Evolutionary conservation across 768 basidiomycete species (phyloP), one percentile per base, ranked within the genome.

Genomic region (Scleroderma citrinum): DNA sequence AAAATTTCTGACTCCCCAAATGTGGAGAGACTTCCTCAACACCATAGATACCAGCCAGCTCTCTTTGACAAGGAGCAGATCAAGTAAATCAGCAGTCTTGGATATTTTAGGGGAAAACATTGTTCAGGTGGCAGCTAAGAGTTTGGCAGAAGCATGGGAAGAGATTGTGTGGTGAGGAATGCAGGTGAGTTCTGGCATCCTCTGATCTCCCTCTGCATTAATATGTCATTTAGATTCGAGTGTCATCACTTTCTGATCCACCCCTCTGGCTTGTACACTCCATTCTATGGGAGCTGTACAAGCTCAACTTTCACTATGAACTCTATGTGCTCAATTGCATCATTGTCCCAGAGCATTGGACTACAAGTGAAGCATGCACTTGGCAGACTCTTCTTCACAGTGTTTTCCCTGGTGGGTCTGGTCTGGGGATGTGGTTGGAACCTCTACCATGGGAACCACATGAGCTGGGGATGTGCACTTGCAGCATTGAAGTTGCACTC

Each of bases 281-380:
- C 24, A 44, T 44, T 32, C 30, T 44, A 10, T 44, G 42, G 42
- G 21, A 44, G 19, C 19, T 44, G 12, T 44, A 29, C 23, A 20
- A 44, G 30, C 42, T 44, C 42, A 44, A 24, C 30, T 44, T 44
- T 11, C 23, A 10, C 30, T 24, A 29, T 19, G 23, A 44, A 24
- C 42, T 44, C 10, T 38, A 38, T 38, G 52, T 58, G 10, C 56
- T 65, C 2, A 48, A 65, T 21, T 35, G 31, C 3, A 35, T 36
- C 32, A 32, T 49, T 11, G 56, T 53, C 3, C n/a, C n/a, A n/a
- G n/a, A 44, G 14, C 5, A 8, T n/a, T 54, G 56, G 45, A 45
- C 14, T 11, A 19, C 37, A 38, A 20, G 10, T 21, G 39, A 56
- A 16, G n/a, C 54, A 16, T 21, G 10, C 10, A 17, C 3, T 11